Conservation (phyloP, 495 filamentous ascomycete genomes). For the Xeromyces bisporus region DNA sequence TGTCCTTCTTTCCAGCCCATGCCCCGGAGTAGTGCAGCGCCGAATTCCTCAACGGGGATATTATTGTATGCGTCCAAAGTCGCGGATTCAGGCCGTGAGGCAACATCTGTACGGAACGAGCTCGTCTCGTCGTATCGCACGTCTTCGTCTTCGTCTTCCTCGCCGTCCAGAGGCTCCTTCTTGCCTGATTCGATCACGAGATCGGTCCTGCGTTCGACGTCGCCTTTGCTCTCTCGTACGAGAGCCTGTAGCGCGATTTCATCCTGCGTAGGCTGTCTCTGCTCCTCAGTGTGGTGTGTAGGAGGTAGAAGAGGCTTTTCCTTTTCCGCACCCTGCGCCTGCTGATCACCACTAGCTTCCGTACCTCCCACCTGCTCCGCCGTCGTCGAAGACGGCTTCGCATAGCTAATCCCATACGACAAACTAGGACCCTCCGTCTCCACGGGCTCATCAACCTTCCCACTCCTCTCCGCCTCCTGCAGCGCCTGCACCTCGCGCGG, state of each 20-base stretch:
- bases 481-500: slow-evolving; percentile 34
- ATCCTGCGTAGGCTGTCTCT: slow-evolving; percentile 41
- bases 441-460: slow-evolving; percentile 8
- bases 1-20: slow-evolving; percentile 94
- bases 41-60: slow-evolving; percentile 87
- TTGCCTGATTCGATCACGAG: slow-evolving; percentile 38
- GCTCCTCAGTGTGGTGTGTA: slow-evolving; percentile 4
- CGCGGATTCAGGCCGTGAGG: slow-evolving; percentile 55
- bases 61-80: slow-evolving; percentile 71
- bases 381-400: slow-evolving; percentile 6
- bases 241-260: slow-evolving; percentile 69
- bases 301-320: slow-evolving; percentile 3
- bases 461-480: slow-evolving; percentile 20
- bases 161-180: slow-evolving; percentile 1
- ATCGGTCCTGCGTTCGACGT: slow-evolving; percentile 32
- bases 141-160: slow-evolving; percentile 12
- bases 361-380: slow-evolving; percentile 8
- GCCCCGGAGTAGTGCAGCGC: slow-evolving; percentile 66
- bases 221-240: slow-evolving; percentile 36
- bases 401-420: slow-evolving; percentile 32
- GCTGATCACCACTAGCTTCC: slow-evolving; percentile 11
- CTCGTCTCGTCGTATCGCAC: slow-evolving; percentile 42
- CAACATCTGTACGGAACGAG: slow-evolving; percentile 49
- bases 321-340: slow-evolving; percentile 13
- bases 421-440: slow-evolving; percentile 23